These are phyloP conservation scores for Nephelium lappaceum DNA, from an alignment of 345 rosid genomes.

Conservation along the genomic window DNA sequence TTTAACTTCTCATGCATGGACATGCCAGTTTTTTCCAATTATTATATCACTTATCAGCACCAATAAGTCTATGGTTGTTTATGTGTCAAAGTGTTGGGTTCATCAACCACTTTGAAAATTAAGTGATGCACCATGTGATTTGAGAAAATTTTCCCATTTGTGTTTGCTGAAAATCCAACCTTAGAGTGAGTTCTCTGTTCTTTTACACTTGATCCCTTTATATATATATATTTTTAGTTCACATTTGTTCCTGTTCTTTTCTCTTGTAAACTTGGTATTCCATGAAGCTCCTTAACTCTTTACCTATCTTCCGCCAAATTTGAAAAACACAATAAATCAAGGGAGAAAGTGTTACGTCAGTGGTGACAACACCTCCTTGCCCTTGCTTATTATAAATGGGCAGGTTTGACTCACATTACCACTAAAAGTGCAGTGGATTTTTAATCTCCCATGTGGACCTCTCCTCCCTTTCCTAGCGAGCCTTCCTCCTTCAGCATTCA, in stretches of 20 bases:
- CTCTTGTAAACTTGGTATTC: too few species aligned
- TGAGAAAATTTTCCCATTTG: not conserved
- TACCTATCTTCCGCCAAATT: too few species aligned
- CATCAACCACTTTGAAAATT: not conserved
- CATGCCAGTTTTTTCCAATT: not conserved
- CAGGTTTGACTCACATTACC: too few species aligned
- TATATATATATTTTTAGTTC: not conserved
- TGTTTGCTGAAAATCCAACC: not conserved
- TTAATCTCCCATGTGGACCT: too few species aligned
- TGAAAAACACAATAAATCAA: too few species aligned
- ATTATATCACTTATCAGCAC: not conserved
- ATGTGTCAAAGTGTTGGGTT: constrained; percentile 4
- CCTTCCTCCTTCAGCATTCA: too few species aligned
- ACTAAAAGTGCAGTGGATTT: too few species aligned
- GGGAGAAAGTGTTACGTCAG: too few species aligned
- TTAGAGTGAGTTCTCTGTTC: not conserved
- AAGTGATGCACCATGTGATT: not conserved
- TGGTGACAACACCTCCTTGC: too few species aligned
- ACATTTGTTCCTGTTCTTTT: not conserved
- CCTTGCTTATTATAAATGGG: too few species aligned
- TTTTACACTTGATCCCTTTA: not conserved
- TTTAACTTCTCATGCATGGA: not conserved
- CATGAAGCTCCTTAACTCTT: not conserved
- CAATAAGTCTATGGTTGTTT: not conserved
- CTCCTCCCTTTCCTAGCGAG: too few species aligned